phyloP scores from a whole-genome alignment of 768 basidiomycete species.

The Dentipellis sp. region DNA sequence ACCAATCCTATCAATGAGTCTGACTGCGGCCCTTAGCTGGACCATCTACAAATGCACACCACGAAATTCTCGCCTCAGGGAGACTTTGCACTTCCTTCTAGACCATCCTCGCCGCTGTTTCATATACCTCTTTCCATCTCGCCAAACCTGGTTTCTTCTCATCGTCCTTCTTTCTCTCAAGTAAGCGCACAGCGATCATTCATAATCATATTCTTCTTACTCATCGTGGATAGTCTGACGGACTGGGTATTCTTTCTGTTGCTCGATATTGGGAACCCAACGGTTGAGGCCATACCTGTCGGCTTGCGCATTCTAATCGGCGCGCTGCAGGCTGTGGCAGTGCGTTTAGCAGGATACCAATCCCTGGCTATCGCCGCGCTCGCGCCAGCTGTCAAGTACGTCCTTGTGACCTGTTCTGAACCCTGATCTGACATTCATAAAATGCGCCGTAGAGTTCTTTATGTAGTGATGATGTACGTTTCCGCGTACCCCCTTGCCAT shows the following conservation, averaged over 20 bases:
- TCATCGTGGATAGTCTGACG: constrained; percentile 35
- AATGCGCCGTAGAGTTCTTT: constrained; percentile 51
- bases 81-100: constrained; percentile 82
- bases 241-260: constrained; percentile 91
- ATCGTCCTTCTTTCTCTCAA: constrained; percentile 58
- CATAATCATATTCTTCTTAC: not conserved
- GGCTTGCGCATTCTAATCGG: constrained; percentile 64
- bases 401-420: constrained; percentile 13
- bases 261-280: constrained; percentile 74
- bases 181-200: constrained; percentile 30
- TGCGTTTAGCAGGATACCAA: constrained; percentile 81
- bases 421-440: not conserved
- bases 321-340: constrained; percentile 68
- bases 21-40: constrained; percentile 49
- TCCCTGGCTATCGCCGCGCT: constrained; percentile 61
- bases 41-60: constrained; percentile 50
- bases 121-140: constrained; percentile 82
- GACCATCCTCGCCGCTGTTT: constrained; percentile 93
- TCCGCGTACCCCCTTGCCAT: constrained; percentile 61
- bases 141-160: constrained; percentile 88
- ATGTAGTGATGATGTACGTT: constrained; percentile 91
- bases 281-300: constrained; percentile 57
- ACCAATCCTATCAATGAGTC: too few relatives aligned
- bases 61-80: constrained; percentile 46
- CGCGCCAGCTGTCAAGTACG: constrained; percentile 81